Evolutionary conservation across 139 green algal genomes (phyloP).

Genomic region (Chlorella vulgaris): DNA sequence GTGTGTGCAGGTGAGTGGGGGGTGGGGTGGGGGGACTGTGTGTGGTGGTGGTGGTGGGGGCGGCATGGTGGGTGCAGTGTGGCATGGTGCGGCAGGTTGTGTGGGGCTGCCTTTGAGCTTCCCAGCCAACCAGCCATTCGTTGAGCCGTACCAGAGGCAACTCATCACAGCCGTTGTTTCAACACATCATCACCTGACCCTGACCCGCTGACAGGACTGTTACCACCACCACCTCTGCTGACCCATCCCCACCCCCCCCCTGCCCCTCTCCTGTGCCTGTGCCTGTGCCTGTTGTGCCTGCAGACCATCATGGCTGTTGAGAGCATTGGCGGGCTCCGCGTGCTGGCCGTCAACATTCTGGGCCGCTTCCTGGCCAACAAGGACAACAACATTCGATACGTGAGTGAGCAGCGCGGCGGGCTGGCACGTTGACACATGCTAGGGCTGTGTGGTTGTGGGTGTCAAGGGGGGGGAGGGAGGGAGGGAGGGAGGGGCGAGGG

Average conservation of each 20-base stretch:
- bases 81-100: not conserved
- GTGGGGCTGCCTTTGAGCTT: no score
- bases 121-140: no score
- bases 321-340: slow-evolving; percentile 87
- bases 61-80: not conserved
- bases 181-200: no score
- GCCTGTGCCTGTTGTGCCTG: not conserved
- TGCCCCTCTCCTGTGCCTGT: not conserved
- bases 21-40: not conserved
- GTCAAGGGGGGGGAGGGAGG: no score
- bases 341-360: slow-evolving; percentile 98
- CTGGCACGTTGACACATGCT: no score
- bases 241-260: not conserved
- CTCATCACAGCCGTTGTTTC: no score
- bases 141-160: no score
- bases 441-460: no score
- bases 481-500: no score
- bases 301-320: slow-evolving; percentile 95
- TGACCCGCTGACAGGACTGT: no score
- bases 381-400: slow-evolving; percentile 97
- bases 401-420: no score
- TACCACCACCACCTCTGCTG: not conserved
- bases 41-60: not conserved
- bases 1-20: slow-evolving; percentile 64
- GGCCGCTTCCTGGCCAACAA: slow-evolving; percentile 78